Evolutionary conservation across 1,284 basidiomycete genomes (phyloP).

Genomic region (Cryptococcus sp.): DNA sequence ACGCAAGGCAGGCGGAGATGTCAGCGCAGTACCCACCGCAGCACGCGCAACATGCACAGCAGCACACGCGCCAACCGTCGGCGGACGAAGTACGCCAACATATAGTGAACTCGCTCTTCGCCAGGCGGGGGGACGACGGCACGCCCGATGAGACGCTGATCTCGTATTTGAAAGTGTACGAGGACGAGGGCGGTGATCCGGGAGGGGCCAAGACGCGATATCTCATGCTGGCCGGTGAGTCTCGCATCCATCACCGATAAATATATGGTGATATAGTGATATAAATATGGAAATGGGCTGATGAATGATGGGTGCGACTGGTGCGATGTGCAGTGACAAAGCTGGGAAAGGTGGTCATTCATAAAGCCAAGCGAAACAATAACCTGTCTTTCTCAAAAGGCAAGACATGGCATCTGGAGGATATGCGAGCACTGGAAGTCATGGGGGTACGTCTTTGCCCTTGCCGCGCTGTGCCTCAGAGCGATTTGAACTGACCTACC

Average conservation of each 20-base stretch:
- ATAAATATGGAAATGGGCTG: not conserved
- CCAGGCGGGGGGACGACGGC: conserved; percentile 62
- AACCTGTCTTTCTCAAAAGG: conserved; percentile 96
- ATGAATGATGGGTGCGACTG: not conserved
- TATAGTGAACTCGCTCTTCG: conserved; percentile 82
- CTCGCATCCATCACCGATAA: not conserved
- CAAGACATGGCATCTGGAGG: conserved; percentile 89
- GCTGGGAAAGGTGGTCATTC: conserved; percentile 71
- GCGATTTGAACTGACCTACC: conserved; percentile 4
- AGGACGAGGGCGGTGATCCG: conserved; percentile 63
- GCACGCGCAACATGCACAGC: not conserved
- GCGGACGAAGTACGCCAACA: conserved; percentile 55
- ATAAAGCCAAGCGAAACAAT: conserved; percentile 95
- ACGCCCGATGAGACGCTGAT: conserved; percentile 74
- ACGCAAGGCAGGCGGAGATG: too few species aligned
- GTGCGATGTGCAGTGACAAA: conserved; percentile 60
- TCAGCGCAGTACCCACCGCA: too few species aligned
- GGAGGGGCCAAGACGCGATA: conserved; percentile 71
- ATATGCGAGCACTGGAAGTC: conserved; percentile 78
- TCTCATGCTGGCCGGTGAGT: conserved; percentile 81
- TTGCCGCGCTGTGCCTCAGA: not conserved
- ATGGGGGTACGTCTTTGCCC: conserved; percentile 61
- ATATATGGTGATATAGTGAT: not conserved
- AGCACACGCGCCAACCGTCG: conserved; percentile 15
- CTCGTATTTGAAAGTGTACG: conserved; percentile 85